These are phyloP conservation scores for Parachlorella kessleri DNA, from an alignment of 139 green algal species.

Conservation along the genomic window DNA sequence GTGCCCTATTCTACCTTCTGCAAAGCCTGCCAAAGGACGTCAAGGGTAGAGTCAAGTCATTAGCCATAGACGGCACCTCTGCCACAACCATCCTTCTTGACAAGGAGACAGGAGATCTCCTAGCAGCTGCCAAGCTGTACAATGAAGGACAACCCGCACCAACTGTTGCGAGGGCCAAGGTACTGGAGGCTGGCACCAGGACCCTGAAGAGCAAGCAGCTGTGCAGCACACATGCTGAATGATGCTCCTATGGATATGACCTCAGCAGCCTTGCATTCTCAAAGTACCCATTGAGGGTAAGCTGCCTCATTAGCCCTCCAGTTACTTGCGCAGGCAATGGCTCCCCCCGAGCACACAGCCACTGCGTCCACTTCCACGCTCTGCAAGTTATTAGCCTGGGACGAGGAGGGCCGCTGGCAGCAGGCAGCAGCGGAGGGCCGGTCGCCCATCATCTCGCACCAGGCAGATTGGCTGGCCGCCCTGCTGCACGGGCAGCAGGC, in stretches of 20 bases:
- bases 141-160: slow-evolving; percentile 64
- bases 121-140: slow-evolving; percentile 78
- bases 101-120: slow-evolving; percentile 32
- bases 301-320: too few species aligned
- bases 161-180: slow-evolving; percentile 35
- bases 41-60: slow-evolving; percentile 8
- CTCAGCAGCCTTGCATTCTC: neutral
- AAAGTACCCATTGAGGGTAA: too few species aligned
- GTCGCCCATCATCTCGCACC: slow-evolving; percentile 69
- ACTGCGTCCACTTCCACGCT: slow-evolving; percentile 83
- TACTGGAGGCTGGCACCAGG: neutral
- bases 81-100: slow-evolving; percentile 88
- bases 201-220: too few species aligned
- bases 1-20: slow-evolving; percentile 60
- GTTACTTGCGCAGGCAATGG: slow-evolving; percentile 67
- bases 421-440: slow-evolving; percentile 5
- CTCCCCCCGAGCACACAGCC: slow-evolving; percentile 75
- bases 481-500: slow-evolving; percentile 63
- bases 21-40: slow-evolving; percentile 29
- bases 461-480: slow-evolving; percentile 78
- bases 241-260: neutral
- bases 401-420: slow-evolving; percentile 51
- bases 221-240: too few species aligned
- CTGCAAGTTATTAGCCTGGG: slow-evolving; percentile 86
- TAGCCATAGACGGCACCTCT: slow-evolving; percentile 91